These are phyloP conservation scores for Tylopilus vinaceipallidus DNA, from an alignment of 768 basidiomycete genomes.

Conservation along the genomic window DNA sequence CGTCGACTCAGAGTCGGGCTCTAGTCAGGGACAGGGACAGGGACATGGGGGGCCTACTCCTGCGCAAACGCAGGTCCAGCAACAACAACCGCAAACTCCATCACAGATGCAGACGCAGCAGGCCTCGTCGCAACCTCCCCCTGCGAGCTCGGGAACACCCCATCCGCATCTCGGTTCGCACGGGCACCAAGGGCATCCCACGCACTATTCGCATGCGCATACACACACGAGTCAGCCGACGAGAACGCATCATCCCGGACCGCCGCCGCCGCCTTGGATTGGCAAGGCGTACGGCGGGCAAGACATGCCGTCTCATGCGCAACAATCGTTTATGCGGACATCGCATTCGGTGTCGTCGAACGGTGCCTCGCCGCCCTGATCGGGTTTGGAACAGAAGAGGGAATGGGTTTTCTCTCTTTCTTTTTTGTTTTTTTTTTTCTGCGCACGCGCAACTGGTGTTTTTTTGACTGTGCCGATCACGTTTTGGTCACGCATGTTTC, in stretches of 20 bases:
- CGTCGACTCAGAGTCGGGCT: slow-evolving; percentile 19
- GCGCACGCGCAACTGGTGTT: too few species aligned
- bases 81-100: slow-evolving; percentile 1
- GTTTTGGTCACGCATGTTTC: too few species aligned
- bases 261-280: slow-evolving; percentile 26
- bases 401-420: too few species aligned
- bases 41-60: neutral
- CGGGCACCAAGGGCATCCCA: neutral
- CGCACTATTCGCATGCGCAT: neutral
- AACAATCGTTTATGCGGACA: slow-evolving; percentile 48
- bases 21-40: slow-evolving; percentile 4
- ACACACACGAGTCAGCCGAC: neutral
- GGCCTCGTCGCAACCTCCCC: slow-evolving; percentile 3
- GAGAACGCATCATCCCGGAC: slow-evolving; percentile 16
- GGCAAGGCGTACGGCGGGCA: slow-evolving; percentile 23
- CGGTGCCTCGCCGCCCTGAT: slow-evolving; percentile 34
- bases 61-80: neutral
- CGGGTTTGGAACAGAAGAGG: too few species aligned
- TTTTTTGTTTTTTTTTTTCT: neutral
- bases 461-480: too few species aligned
- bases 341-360: slow-evolving; percentile 43
- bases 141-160: slow-evolving; percentile 11
- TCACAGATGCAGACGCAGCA: slow-evolving; percentile 12
- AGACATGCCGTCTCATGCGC: slow-evolving; percentile 34
- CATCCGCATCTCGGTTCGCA: slow-evolving; percentile 16